phyloP scores from a whole-genome alignment of 805 yeast genomes.

The Zygotorulaspora chibaensis region DNA sequence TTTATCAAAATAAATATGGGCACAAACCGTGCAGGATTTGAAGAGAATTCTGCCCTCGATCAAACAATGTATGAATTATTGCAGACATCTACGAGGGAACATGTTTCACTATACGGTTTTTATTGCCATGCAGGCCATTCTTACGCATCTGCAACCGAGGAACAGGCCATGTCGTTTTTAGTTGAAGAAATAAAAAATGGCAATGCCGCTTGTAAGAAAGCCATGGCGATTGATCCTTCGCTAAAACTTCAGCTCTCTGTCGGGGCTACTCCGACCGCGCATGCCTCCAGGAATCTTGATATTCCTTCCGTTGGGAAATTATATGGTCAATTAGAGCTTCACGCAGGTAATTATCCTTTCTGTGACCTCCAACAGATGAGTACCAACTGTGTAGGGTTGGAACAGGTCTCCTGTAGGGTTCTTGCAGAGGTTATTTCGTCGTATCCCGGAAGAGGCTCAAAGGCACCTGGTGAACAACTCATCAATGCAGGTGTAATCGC shows the following conservation, averaged over 20 bases:
- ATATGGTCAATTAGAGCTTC: constrained; percentile 4
- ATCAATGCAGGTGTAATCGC: constrained; percentile 7
- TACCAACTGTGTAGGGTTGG: constrained; percentile 1
- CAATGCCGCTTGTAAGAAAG: constrained; percentile 3
- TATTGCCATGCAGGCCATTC: constrained; percentile 8
- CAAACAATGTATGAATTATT: background rate
- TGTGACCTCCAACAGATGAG: constrained; percentile 6
- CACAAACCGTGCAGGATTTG: constrained; percentile 4
- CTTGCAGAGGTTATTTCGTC: constrained; percentile 6
- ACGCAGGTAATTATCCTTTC: constrained; percentile 7
- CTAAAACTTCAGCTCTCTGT: constrained; percentile 3
- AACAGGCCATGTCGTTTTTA: constrained; percentile 1
- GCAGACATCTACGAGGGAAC: background rate
- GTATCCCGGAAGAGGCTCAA: constrained; percentile 3
- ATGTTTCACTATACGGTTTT: constrained; percentile 3
- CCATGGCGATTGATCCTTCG: constrained; percentile 2
- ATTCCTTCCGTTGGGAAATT: constrained; percentile 3
- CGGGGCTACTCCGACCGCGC: constrained; percentile 6
- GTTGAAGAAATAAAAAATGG: constrained; percentile 2
- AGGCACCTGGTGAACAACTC: constrained; percentile 5
- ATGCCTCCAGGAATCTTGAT: constrained; percentile 3
- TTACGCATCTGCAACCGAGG: constrained; percentile 4
- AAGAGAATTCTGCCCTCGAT: background rate
- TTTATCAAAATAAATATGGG: constrained; percentile 6
- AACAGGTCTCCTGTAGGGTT: constrained; percentile 4